Base-by-base conservation (phyloP, 352 stramenopile genomes). In the Discostella stelligera region DNA sequence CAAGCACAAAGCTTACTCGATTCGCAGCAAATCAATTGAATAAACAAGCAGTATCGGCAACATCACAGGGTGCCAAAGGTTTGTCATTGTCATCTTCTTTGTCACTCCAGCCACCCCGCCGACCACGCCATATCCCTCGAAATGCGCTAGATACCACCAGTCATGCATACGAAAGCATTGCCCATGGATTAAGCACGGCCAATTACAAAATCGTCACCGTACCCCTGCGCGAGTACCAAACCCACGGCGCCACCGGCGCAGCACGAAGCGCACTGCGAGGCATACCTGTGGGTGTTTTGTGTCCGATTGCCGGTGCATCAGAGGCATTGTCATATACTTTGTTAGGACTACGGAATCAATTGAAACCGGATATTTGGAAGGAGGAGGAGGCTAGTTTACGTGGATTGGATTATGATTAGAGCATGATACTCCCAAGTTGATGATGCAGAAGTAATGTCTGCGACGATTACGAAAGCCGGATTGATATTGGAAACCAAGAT, bases 121-220 rank as follows among this genome's bases (percentile, higher is more conserved):
- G 83, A 50, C 83, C 85, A 23, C 52, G 69, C 16, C 55, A 37
- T 49, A 66, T 77, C 49, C 83, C 83, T 20, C 56, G 65, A 13
- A 63, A 82, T 50, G 60, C 87, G 21, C 20, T 25, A 11, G 82
- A 91, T 76, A 67, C 77, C 11, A 70, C 74, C 49, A 52, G 50
- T 18, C 83, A 92, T 68, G 78, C 78, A 18, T 68, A 82, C 16
- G 78, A 89, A 75, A 91, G 82, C 62, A 32, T 93, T 25, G 49
- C 77, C 0, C 68, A 72, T 52, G 87, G 87, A 14, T 68, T 93
- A n/a, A 65, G 85, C 68, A 76, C 82, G 68, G 84, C 85, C 11
- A 93, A 91, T 56, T 88, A 90, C 61, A 91, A 90, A 41, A 85
- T 93, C 50, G 65, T 91, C 0, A 84, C 88, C 14, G 53, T 93